Conservation (phyloP, 2,329 filamentous ascomycete species). For the Microcyclosporella mali region DNA sequence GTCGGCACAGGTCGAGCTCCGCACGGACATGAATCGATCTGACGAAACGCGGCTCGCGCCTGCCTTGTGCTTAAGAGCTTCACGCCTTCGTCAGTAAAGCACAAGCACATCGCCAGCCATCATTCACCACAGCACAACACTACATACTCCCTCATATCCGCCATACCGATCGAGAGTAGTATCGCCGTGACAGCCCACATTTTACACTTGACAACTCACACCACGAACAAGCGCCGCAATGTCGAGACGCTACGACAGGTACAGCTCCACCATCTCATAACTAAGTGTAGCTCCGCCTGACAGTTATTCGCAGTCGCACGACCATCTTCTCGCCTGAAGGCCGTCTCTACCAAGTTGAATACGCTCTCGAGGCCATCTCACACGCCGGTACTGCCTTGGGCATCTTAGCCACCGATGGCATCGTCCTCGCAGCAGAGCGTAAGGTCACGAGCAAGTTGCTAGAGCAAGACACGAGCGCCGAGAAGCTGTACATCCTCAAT, state of each 20-base stretch:
- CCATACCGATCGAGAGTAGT: too few species aligned
- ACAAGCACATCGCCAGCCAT: background rate
- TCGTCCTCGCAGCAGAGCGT: conserved; percentile 93
- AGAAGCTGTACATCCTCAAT: conserved; percentile 99
- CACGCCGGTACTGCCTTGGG: conserved; percentile 95
- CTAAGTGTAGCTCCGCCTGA: conserved; percentile 4
- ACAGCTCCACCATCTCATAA: conserved; percentile 2
- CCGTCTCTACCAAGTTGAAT: conserved; percentile 97
- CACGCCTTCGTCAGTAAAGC: too few species aligned
- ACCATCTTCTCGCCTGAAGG: conserved; percentile 99
- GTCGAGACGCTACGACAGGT: conserved; percentile 33
- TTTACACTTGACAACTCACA: too few species aligned
- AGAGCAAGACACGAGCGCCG: conserved; percentile 97
- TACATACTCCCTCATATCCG: background rate
- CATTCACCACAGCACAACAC: conserved; percentile 1
- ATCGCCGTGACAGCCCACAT: too few species aligned
- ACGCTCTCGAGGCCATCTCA: conserved; percentile 96
- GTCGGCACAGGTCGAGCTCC: too few species aligned
- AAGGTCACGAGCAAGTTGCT: conserved; percentile 99
- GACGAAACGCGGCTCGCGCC: conserved; percentile 1
- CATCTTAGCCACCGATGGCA: conserved; percentile 95
- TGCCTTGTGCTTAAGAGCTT: conserved; percentile 7
- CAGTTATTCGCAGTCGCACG: conserved; percentile 44
- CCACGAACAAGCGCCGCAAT: conserved; percentile 13
- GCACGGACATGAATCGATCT: too few species aligned